Conservation (phyloP, 306 rosid species). For the Abrus precatorius region DNA sequence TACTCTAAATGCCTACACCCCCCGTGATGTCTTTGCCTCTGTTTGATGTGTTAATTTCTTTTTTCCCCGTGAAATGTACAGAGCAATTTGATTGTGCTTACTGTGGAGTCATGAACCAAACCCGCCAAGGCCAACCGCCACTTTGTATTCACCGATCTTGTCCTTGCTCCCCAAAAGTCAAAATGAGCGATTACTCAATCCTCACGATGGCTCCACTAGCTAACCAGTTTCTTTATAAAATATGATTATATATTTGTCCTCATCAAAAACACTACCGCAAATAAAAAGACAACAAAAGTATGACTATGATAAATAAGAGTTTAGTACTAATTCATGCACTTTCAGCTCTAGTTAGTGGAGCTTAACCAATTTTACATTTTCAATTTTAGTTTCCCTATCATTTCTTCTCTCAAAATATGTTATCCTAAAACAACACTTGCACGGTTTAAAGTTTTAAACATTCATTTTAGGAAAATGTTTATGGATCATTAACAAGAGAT, state of each 20-base stretch:
- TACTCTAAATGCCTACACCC: slow-evolving; percentile 22
- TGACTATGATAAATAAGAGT: background rate
- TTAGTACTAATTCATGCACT: slow-evolving; percentile 32
- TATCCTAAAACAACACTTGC: background rate
- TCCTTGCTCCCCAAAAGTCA: slow-evolving; percentile 43
- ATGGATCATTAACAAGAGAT: too few species aligned
- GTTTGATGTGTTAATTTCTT: slow-evolving; percentile 7
- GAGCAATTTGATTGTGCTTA: slow-evolving; percentile 21
- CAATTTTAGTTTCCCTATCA: slow-evolving; percentile 1
- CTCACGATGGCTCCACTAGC: slow-evolving; percentile 42
- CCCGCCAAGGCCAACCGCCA: slow-evolving; percentile 34
- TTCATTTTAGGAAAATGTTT: too few species aligned
- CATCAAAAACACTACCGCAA: slow-evolving; percentile 30
- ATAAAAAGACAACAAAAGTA: slow-evolving; percentile 15
- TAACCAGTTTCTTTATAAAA: slow-evolving; percentile 40
- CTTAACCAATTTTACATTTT: slow-evolving; percentile 22
- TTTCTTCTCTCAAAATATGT: slow-evolving; percentile 7
- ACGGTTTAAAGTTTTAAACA: background rate
- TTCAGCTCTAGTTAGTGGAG: slow-evolving; percentile 33
- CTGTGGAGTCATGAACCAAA: slow-evolving; percentile 49
- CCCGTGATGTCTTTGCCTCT: slow-evolving; percentile 6
- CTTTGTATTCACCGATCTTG: slow-evolving; percentile 28
- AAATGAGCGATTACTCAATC: slow-evolving; percentile 39
- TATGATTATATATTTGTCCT: slow-evolving; percentile 35
- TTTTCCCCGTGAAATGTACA: background rate